These are phyloP conservation scores for Psilocybe cubensis DNA, from an alignment of 768 basidiomycete species.

Conservation along the genomic window DNA sequence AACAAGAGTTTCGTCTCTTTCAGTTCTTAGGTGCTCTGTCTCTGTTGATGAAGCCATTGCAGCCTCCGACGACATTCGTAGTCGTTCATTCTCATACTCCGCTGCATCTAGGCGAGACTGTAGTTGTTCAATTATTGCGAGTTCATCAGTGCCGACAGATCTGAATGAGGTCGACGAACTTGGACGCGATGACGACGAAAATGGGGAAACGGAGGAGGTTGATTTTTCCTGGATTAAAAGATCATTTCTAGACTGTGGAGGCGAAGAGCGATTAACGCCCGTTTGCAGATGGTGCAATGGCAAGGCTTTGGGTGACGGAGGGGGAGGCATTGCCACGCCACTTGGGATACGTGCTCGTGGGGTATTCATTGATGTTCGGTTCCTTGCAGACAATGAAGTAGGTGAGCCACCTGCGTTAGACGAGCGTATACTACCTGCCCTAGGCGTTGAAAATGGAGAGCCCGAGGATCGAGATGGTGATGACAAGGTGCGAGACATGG, in stretches of 20 bases:
- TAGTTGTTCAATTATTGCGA: slow-evolving; percentile 39
- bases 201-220: not conserved
- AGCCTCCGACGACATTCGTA: slow-evolving; percentile 41
- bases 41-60: slow-evolving; percentile 47
- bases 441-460: slow-evolving; percentile 75
- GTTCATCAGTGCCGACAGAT: slow-evolving; percentile 38
- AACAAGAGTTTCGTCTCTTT: slow-evolving; percentile 44
- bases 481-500: slow-evolving; percentile 36
- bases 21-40: slow-evolving; percentile 36
- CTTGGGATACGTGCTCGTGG: slow-evolving; percentile 73
- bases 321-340: slow-evolving; percentile 81
- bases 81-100: slow-evolving; percentile 71
- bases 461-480: slow-evolving; percentile 50
- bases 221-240: slow-evolving; percentile 1
- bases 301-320: slow-evolving; percentile 57
- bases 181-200: slow-evolving; percentile 36
- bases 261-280: not conserved
- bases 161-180: slow-evolving; percentile 41
- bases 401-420: slow-evolving; percentile 37
- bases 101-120: slow-evolving; percentile 60
- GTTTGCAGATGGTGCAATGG: slow-evolving; percentile 5
- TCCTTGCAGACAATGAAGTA: slow-evolving; percentile 33
- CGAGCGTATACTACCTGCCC: slow-evolving; percentile 38
- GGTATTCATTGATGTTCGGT: slow-evolving; percentile 50
- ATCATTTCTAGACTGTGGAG: slow-evolving; percentile 30